phyloP scores from a whole-genome alignment of 2,329 filamentous ascomycete genomes.

The Penicillium sp. region DNA sequence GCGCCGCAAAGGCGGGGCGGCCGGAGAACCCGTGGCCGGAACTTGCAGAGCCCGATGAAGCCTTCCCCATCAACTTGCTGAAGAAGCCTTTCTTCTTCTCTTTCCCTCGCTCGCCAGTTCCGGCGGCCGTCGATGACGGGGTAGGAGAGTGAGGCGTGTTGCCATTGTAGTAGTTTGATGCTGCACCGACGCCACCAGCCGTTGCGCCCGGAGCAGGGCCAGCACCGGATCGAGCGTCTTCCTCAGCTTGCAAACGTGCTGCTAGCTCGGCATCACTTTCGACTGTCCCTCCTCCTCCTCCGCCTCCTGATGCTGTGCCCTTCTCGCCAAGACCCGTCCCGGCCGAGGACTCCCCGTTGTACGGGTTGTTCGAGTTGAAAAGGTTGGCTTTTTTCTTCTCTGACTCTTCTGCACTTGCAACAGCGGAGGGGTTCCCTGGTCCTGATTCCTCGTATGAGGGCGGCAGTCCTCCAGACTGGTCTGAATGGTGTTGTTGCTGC shows the following conservation, averaged over 20 bases:
- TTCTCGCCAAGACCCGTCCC: slow-evolving; percentile 10
- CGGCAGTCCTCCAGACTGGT: slow-evolving; percentile 29
- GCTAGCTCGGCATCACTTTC: slow-evolving; percentile 77
- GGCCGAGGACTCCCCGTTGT: slow-evolving; percentile 55
- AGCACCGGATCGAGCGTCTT: slow-evolving; percentile 62
- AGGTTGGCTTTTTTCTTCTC: slow-evolving; percentile 46
- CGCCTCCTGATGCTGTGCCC: background rate
- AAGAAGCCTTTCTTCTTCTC: slow-evolving; percentile 51
- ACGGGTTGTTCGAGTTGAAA: slow-evolving; percentile 74
- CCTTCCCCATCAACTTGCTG: slow-evolving; percentile 59
- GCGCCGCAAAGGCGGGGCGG: slow-evolving; percentile 10
- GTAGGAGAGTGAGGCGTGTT: slow-evolving; percentile 1
- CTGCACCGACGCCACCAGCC: slow-evolving; percentile 46
- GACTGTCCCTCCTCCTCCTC: slow-evolving; percentile 34
- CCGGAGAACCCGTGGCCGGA: background rate
- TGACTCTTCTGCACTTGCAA: slow-evolving; percentile 36
- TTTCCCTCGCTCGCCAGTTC: slow-evolving; percentile 29
- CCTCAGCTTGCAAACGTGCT: slow-evolving; percentile 79
- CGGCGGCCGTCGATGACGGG: background rate
- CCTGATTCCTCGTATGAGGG: slow-evolving; percentile 66
- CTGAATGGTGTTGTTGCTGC: background rate
- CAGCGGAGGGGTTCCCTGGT: slow-evolving; percentile 48
- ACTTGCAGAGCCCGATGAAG: slow-evolving; percentile 20
- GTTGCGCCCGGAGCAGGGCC: background rate
- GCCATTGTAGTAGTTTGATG: slow-evolving; percentile 54